phyloP scores from a whole-genome alignment of 441 rosid species.

The Aquilaria agallochum region DNA sequence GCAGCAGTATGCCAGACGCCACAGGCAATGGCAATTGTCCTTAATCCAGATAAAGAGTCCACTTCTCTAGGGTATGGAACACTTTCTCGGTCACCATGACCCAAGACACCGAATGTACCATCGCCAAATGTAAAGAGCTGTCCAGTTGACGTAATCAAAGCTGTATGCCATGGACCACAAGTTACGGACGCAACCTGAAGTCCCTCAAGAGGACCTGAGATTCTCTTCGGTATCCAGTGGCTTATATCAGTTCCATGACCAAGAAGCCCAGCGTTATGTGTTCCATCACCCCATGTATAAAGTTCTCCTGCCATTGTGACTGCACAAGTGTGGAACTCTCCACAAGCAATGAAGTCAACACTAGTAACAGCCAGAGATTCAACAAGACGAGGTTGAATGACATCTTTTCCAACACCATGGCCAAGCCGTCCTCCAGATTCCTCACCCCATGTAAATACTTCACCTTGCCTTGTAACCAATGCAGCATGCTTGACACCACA shows the following conservation, averaged over 20 bases:
- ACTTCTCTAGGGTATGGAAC: constrained; percentile 80
- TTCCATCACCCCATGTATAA: constrained; percentile 95
- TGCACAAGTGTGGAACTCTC: constrained; percentile 95
- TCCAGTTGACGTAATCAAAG: constrained; percentile 78
- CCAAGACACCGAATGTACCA: constrained; percentile 96
- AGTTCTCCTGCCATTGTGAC: constrained; percentile 88
- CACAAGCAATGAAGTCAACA: constrained; percentile 91
- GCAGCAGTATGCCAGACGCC: constrained; percentile 99
- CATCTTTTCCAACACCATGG: constrained; percentile 83
- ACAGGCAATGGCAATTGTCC: constrained; percentile 86
- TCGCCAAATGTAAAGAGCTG: constrained; percentile 98
- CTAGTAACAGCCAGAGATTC: constrained; percentile 65
- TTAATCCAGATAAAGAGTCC: constrained; percentile 78
- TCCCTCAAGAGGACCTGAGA: constrained; percentile 85
- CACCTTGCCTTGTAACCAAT: constrained; percentile 89
- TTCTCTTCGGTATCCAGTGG: constrained; percentile 98
- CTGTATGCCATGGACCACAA: constrained; percentile 99
- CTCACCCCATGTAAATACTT: constrained; percentile 96
- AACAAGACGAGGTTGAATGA: constrained; percentile 68
- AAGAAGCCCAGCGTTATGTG: constrained; percentile 89
- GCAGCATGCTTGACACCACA: constrained; percentile 96
- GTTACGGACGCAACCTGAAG: constrained; percentile 81
- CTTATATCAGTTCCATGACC: constrained; percentile 92
- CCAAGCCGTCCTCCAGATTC: constrained; percentile 97
- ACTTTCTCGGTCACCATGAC: constrained; percentile 80